phyloP scores from a whole-genome alignment of 306 rosid genomes.

The Canavalia gladiata region DNA sequence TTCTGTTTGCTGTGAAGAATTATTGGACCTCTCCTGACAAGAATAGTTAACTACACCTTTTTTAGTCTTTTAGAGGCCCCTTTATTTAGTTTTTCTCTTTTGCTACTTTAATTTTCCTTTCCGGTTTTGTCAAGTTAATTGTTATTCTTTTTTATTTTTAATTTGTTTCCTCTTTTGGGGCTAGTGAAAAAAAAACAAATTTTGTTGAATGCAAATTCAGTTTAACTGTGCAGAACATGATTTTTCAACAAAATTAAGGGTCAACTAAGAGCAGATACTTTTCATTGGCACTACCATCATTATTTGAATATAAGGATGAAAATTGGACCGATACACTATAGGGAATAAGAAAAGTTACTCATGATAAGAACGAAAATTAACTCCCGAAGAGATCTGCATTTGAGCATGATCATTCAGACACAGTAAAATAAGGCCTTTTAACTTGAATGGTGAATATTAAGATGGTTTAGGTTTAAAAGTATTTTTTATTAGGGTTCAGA shows the following conservation, averaged over 20 bases:
- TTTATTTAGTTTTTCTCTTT: constrained; percentile 21
- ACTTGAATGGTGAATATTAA: too few species aligned
- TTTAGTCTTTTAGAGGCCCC: not conserved
- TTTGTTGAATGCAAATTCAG: constrained; percentile 26
- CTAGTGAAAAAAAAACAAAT: not conserved
- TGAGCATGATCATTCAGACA: too few species aligned
- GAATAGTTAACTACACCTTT: constrained; percentile 18
- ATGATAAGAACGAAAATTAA: too few species aligned
- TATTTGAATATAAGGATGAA: not conserved
- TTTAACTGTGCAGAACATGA: constrained; percentile 42
- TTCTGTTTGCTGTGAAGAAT: constrained; percentile 78
- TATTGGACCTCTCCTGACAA: constrained; percentile 83
- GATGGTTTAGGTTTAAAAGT: too few species aligned
- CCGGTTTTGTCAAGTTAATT: not conserved
- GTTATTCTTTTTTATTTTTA: constrained; percentile 22
- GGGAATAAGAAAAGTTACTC: too few species aligned
- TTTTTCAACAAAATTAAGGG: not conserved
- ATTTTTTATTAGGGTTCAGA: too few species aligned
- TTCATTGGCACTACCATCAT: not conserved
- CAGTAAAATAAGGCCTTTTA: too few species aligned
- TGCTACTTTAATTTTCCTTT: not conserved
- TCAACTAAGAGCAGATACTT: not conserved
- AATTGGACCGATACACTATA: not conserved
- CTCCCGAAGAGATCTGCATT: too few species aligned
- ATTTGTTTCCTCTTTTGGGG: not conserved